These are phyloP conservation scores for Populus ilicifolia DNA, from an alignment of 345 rosid genomes.

Conservation along the genomic window DNA sequence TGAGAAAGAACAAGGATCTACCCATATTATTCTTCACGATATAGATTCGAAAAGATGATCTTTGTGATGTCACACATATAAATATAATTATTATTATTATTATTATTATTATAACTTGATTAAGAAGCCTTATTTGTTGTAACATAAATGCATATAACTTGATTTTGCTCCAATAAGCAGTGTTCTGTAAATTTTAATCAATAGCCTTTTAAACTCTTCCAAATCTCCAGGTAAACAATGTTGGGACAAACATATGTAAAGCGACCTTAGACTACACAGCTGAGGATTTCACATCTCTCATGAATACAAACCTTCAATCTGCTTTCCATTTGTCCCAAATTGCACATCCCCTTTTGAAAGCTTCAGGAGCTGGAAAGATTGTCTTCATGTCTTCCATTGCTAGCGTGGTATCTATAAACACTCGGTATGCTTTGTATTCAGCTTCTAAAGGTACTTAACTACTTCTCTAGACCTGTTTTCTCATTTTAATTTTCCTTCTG, in stretches of 20 bases:
- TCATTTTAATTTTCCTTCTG: background rate
- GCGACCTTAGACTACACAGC: background rate
- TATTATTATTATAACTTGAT: too few relatives aligned
- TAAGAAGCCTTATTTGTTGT: background rate
- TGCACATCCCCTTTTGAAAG: background rate
- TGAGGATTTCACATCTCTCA: background rate
- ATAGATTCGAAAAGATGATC: too few relatives aligned
- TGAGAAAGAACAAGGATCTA: too few relatives aligned
- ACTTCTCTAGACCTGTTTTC: background rate
- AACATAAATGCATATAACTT: background rate
- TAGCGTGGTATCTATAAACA: background rate
- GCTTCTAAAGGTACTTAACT: background rate
- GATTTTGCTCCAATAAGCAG: background rate
- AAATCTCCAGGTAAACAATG: background rate
- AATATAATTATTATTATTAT: too few relatives aligned
- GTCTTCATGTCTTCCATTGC: background rate
- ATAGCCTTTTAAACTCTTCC: background rate
- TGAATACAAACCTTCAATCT: background rate
- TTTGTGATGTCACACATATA: too few relatives aligned
- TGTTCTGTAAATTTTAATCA: background rate
- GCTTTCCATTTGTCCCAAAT: slow-evolving; percentile 1
- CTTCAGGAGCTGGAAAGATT: background rate
- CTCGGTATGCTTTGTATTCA: background rate
- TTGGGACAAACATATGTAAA: background rate
- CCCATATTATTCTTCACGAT: too few relatives aligned